These are phyloP conservation scores for Leccinum variicolor DNA, from an alignment of 768 basidiomycete genomes.

Conservation along the genomic window DNA sequence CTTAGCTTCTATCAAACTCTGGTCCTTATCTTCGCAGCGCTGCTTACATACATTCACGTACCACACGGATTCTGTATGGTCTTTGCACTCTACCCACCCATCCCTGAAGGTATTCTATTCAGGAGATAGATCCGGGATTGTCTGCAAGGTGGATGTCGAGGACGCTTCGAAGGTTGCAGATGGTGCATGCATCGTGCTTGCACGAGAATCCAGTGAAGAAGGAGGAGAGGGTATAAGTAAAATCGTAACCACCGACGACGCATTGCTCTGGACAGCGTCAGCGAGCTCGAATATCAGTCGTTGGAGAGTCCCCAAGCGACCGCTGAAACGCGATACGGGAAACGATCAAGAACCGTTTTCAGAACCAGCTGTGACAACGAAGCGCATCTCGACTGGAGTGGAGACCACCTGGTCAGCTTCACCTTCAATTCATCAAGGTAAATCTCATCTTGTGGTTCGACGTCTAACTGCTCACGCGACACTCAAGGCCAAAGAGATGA, in stretches of 20 bases:
- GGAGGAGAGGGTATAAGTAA: slow-evolving; percentile 70
- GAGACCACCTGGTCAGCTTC: slow-evolving; percentile 19
- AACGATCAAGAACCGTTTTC: slow-evolving; percentile 11
- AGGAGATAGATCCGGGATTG: slow-evolving; percentile 86
- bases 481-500: slow-evolving; percentile 20
- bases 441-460: not conserved
- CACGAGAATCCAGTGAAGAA: slow-evolving; percentile 55
- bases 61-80: slow-evolving; percentile 94
- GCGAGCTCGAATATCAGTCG: slow-evolving; percentile 77
- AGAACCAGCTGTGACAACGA: slow-evolving; percentile 12
- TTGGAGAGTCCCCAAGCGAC: slow-evolving; percentile 66
- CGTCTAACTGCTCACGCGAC: slow-evolving; percentile 8
- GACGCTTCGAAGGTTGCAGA: slow-evolving; percentile 77
- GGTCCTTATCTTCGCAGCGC: slow-evolving; percentile 86
- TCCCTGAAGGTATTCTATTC: slow-evolving; percentile 90
- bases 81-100: slow-evolving; percentile 83
- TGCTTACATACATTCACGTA: slow-evolving; percentile 96
- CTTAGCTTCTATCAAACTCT: slow-evolving; percentile 83
- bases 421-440: slow-evolving; percentile 21
- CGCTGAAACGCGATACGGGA: slow-evolving; percentile 17
- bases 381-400: slow-evolving; percentile 6
- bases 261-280: slow-evolving; percentile 86
- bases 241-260: slow-evolving; percentile 79
- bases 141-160: slow-evolving; percentile 91
- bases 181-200: slow-evolving; percentile 85